Evolutionary conservation across 179 eudicot genomes (phyloP).

Genomic region (Beta macrorhiza): DNA sequence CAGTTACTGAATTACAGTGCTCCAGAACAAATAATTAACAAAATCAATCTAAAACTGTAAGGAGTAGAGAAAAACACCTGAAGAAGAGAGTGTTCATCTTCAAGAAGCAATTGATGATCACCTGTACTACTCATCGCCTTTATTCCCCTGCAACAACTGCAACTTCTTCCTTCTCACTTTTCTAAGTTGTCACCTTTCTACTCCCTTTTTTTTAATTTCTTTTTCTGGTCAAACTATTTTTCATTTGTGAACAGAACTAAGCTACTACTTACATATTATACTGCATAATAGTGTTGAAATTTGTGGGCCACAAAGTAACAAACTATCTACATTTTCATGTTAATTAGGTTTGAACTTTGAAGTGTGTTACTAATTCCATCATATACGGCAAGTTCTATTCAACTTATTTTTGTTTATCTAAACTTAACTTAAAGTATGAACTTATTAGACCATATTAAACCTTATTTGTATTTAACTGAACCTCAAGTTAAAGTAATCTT

Average conservation of each 20-base stretch:
- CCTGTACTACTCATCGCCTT: neutral
- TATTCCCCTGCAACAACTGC: neutral
- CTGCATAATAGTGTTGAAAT: neutral
- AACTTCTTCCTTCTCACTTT: neutral
- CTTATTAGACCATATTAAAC: no score
- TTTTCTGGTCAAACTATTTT: no score
- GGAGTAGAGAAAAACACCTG: conserved; percentile 5
- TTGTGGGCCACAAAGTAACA: neutral
- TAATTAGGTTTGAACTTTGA: no score
- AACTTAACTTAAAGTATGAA: no score
- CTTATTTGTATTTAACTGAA: no score
- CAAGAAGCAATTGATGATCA: conserved; percentile 15
- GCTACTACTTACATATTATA: no score
- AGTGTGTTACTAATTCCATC: no score
- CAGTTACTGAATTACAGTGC: neutral
- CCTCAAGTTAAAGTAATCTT: no score
- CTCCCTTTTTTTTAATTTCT: neutral
- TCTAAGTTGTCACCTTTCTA: neutral
- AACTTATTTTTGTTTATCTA: neutral
- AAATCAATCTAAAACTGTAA: neutral
- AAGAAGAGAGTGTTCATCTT: conserved; percentile 9
- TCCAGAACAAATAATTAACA: neutral
- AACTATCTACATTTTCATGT: no score
- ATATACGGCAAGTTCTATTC: neutral
- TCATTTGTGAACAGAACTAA: no score